Evolutionary conservation across 345 rosid species (phyloP), one percentile per base, ranked within the genome.

Genomic region (Pistacia integerrima): DNA sequence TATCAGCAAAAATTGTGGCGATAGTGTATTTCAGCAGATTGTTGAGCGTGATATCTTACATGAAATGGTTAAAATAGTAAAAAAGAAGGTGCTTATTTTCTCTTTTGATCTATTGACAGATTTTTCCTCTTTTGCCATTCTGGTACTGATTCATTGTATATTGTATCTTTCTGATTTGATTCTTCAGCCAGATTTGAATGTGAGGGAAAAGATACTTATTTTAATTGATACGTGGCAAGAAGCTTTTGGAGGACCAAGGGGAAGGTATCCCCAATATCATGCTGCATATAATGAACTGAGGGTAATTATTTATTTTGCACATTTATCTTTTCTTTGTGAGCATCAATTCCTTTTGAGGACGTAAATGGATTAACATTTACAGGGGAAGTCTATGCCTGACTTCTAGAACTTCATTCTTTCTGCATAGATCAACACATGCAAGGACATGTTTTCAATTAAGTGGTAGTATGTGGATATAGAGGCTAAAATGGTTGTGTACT

Each of bases 21-120:
- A 96, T 73, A 85, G 78, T 79, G 87, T 96, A 64, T 90, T 89
- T 81, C 94, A 90, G 90, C 97, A 82, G 85, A 96, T 96, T 28
- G 82, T 86, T 18, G 99, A 96, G 79, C 97, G 99, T 51, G 97
- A 92, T 76, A 91, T 96, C 79, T 84, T 96, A 74, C 97, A 80
- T 79, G 99, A 96, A 61, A 96, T 96, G 99, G 97, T 96, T 78
- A 96, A 93, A 83, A 89, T 93, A 73, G 97, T 96, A 64, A 96
- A 96, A 86, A 96, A 93, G 85, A 96, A 92, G 99, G 99, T 93
- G 77, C n/a, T 17, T 33, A 7, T 54, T 35, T 81, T 75, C 68
- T 61, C 70, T 57, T 20, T 61, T 70, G 64, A 11, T 74, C 48
- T 58, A 65, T 69, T 66, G 25, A 18, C n/a, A 20, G 38, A 59